Percentiles rank a stretch among this genome's conserved stretches.
These are phyloP conservation scores for Huiozyma naganishii DNA, from an alignment of 805 yeast species.

Conservation along the genomic window DNA sequence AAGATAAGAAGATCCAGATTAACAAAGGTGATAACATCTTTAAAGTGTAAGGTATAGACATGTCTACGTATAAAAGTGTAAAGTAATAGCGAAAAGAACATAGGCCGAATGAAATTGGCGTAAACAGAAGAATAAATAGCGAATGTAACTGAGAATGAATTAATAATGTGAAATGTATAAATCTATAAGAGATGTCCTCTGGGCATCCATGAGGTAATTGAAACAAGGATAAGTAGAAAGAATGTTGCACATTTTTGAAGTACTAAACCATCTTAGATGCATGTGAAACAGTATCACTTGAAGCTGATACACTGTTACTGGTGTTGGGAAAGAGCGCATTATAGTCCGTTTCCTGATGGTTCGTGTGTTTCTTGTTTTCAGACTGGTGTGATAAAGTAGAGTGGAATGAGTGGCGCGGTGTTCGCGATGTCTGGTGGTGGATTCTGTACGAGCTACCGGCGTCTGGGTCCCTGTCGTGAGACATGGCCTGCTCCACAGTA, in stretches of 20 bases:
- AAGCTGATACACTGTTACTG: background rate
- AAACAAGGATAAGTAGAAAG: too few relatives aligned
- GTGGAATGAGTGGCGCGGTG: background rate
- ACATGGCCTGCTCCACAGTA: slow-evolving; percentile 3
- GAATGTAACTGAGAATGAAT: too few relatives aligned
- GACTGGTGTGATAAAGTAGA: background rate
- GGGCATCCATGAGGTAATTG: too few relatives aligned
- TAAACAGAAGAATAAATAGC: background rate
- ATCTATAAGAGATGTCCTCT: too few relatives aligned
- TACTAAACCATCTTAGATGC: background rate
- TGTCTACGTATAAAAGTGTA: background rate
- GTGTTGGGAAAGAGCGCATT: background rate
- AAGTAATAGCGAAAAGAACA: background rate
- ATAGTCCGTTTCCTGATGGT: background rate
- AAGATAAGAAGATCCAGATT: slow-evolving; percentile 85
- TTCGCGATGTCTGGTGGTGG: background rate
- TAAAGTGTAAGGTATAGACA: slow-evolving; percentile 8
- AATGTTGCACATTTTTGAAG: background rate
- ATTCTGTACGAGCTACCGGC: background rate
- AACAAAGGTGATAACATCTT: slow-evolving; percentile 38
- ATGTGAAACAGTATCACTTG: background rate
- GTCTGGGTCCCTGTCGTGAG: slow-evolving; percentile 1
- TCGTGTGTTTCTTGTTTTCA: too few relatives aligned
- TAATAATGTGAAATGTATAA: background rate
- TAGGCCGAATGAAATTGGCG: background rate